Conservation (phyloP, 331 rosid species). For the Pyrus hybrid region DNA sequence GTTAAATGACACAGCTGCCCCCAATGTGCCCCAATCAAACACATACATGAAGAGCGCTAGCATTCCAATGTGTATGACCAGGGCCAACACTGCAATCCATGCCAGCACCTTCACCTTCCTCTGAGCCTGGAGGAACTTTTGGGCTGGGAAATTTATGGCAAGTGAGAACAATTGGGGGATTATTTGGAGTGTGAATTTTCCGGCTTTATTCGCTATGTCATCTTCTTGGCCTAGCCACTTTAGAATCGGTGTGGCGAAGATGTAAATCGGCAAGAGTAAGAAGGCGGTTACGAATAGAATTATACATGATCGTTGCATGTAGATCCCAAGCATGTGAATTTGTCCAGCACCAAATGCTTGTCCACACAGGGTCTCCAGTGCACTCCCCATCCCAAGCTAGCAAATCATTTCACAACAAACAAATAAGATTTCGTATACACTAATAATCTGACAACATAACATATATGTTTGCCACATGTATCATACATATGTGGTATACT, state of each 20-base stretch:
- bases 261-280: conserved; percentile 2
- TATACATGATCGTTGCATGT: conserved; percentile 11
- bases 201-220: conserved; percentile 6
- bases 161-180: too few species aligned
- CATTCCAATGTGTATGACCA: too few species aligned
- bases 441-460: not conserved
- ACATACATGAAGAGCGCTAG: too few species aligned
- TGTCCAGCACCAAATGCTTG: conserved; percentile 16
- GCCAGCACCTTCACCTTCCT: too few species aligned
- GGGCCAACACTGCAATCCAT: too few species aligned
- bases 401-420: not conserved
- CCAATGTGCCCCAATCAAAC: conserved; percentile 16
- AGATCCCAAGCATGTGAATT: conserved; percentile 7
- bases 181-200: not conserved
- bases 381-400: conserved; percentile 13
- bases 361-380: conserved; percentile 9
- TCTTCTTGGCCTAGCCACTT: conserved; percentile 14
- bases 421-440: not conserved
- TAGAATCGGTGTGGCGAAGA: conserved; percentile 8
- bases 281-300: not conserved
- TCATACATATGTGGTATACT: too few species aligned
- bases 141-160: too few species aligned
- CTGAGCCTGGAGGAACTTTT: too few species aligned
- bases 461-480: not conserved
- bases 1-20: conserved; percentile 18